Evolutionary conservation across 768 basidiomycete genomes (phyloP).

Genomic region (Termitomyces titanicus): DNA sequence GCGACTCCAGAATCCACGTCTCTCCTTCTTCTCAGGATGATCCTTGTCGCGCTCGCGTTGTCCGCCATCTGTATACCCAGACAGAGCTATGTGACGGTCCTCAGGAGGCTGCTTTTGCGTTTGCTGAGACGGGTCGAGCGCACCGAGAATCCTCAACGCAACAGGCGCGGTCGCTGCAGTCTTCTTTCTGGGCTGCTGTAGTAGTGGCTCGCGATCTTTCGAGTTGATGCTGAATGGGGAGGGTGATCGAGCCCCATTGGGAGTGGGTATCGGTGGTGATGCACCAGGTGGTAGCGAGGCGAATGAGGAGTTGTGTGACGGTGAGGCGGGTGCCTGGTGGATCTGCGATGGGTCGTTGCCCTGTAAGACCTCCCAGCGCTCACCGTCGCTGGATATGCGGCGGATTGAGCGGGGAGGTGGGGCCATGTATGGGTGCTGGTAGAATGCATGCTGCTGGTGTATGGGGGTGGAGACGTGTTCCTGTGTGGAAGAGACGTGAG

Average conservation of each 20-base stretch:
- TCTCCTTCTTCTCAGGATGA: conserved; percentile 42
- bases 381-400: conserved; percentile 31
- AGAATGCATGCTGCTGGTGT: conserved; percentile 33
- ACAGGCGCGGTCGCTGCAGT: conserved; percentile 25
- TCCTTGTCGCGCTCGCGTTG: conserved; percentile 23
- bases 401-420: conserved; percentile 16
- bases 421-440: conserved; percentile 18
- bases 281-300: conserved; percentile 43
- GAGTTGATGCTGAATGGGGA: conserved; percentile 42
- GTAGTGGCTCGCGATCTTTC: conserved; percentile 21
- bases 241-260: conserved; percentile 36
- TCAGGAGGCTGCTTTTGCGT: conserved; percentile 30
- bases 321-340: conserved; percentile 25
- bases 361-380: conserved; percentile 43
- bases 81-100: conserved; percentile 18
- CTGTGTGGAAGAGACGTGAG: conserved; percentile 11
- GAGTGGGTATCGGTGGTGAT: conserved; percentile 36
- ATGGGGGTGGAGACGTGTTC: conserved; percentile 29
- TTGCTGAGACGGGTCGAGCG: conserved; percentile 53
- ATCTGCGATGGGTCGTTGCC: conserved; percentile 23
- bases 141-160: conserved; percentile 51
- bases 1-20: conserved; percentile 52
- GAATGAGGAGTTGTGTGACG: conserved; percentile 51
- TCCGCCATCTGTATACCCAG: conserved; percentile 25
- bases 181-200: conserved; percentile 19